Conservation (phyloP, 148 eudicot species). For the Rhododendron kiyosumense region DNA sequence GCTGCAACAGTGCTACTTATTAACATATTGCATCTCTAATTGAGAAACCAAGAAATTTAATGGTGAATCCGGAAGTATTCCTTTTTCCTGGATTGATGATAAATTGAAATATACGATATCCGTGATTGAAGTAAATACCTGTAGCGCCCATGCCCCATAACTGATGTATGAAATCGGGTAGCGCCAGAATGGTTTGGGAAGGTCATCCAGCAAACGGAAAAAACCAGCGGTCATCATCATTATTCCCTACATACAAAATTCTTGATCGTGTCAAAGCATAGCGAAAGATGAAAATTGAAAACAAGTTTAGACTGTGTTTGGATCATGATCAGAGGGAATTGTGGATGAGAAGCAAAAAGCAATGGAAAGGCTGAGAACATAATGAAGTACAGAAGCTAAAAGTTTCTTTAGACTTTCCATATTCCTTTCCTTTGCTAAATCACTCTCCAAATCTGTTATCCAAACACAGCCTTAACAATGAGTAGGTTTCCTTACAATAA, state of each 20-base stretch:
- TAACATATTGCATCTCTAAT: background rate
- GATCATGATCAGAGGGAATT: background rate
- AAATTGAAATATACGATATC: background rate
- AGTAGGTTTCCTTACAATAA: conserved; percentile 34
- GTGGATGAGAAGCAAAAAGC: background rate
- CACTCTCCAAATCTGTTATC: background rate
- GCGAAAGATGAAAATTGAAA: background rate
- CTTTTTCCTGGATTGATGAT: background rate
- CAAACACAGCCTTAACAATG: background rate
- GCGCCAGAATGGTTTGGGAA: conserved; percentile 86
- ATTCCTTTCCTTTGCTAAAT: background rate
- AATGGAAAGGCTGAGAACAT: background rate
- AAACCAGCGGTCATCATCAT: conserved; percentile 95
- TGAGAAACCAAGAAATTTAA: background rate
- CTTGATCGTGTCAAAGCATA: background rate
- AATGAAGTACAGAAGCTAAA: background rate
- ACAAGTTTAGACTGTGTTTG: background rate
- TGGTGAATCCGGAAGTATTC: background rate
- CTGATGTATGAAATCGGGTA: conserved; percentile 77
- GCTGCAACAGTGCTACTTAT: background rate
- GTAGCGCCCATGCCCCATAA: conserved; percentile 72
- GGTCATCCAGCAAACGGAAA: conserved; percentile 73
- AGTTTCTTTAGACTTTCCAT: background rate
- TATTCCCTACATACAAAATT: conserved; percentile 54
- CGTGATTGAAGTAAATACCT: conserved; percentile 34